These are phyloP conservation scores for Collybia sp. DNA, from an alignment of 768 basidiomycete species.

Conservation along the genomic window DNA sequence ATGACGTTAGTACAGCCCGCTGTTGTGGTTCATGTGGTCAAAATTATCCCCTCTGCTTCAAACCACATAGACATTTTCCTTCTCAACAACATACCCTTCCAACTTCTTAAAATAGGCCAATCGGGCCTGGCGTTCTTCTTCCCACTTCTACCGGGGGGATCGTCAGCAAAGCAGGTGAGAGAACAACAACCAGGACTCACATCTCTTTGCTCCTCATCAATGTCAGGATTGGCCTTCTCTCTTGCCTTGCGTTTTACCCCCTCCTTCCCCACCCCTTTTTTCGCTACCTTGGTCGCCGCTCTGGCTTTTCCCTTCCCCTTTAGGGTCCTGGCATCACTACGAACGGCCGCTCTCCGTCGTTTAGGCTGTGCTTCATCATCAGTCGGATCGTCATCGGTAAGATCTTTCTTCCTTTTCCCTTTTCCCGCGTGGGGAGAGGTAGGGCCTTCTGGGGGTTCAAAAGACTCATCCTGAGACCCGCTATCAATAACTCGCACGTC, in stretches of 20 bases:
- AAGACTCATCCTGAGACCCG: slow-evolving; percentile 13
- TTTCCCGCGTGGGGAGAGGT: too few relatives aligned
- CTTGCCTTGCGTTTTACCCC: slow-evolving; percentile 2
- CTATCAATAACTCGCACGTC: slow-evolving; percentile 6
- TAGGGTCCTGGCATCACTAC: background rate
- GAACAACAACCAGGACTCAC: slow-evolving; percentile 8
- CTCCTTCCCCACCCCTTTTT: slow-evolving; percentile 6
- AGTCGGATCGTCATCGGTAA: too few relatives aligned
- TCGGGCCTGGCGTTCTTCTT: slow-evolving; percentile 43
- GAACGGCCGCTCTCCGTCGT: too few relatives aligned
- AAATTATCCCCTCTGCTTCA: too few relatives aligned
- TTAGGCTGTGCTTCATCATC: too few relatives aligned
- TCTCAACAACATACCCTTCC: slow-evolving; percentile 47
- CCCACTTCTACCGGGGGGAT: slow-evolving; percentile 26
- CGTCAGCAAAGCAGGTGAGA: too few relatives aligned
- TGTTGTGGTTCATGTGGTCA: background rate
- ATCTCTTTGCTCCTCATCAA: slow-evolving; percentile 9
- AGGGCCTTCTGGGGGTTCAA: slow-evolving; percentile 1
- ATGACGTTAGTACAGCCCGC: background rate
- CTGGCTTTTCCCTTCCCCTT: slow-evolving; percentile 10
- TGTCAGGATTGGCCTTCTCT: slow-evolving; percentile 1
- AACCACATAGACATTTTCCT: slow-evolving; percentile 56
- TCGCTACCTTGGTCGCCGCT: slow-evolving; percentile 2
- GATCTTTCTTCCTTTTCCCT: too few relatives aligned
- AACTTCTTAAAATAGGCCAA: slow-evolving; percentile 50